Conservation (phyloP, 208 protist species). For the Acanthamoeba rhysodes region DNA sequence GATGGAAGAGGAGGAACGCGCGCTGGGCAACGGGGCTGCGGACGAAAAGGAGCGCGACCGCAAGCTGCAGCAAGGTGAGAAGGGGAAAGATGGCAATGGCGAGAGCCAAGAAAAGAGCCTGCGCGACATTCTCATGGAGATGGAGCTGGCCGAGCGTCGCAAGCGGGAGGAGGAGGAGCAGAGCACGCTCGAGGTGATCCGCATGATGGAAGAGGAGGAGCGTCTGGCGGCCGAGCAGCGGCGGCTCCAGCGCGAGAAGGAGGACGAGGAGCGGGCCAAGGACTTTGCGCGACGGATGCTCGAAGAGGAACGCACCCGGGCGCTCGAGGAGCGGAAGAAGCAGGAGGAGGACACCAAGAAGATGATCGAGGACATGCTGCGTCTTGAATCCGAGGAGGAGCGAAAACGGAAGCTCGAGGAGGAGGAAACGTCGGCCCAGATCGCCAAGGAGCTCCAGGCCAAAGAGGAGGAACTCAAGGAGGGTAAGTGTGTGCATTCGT, state of each 20-base stretch:
- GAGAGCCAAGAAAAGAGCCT: constrained; percentile 40
- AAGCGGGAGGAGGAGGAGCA: constrained; percentile 22
- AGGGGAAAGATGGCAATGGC: neutral
- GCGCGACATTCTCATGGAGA: neutral
- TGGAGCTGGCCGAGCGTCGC: constrained; percentile 24
- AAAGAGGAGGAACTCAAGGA: constrained; percentile 70
- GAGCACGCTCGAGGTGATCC: constrained; percentile 20
- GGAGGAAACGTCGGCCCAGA: constrained; percentile 22
- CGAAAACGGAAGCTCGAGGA: neutral
- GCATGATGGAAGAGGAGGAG: constrained; percentile 45
- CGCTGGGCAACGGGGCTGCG: neutral
- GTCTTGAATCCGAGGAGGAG: constrained; percentile 26
- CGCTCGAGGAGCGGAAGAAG: neutral
- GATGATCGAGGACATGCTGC: constrained; percentile 58
- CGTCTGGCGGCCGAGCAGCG: neutral
- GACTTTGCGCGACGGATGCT: constrained; percentile 24
- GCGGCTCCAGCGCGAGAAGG: constrained; percentile 11
- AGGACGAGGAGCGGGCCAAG: constrained; percentile 43
- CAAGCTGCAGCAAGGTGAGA: neutral
- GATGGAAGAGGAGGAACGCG: constrained; percentile 9
- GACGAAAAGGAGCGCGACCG: neutral
- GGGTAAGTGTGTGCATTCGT: neutral
- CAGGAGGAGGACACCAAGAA: constrained; percentile 6
- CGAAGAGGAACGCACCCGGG: constrained; percentile 11
- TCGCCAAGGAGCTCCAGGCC: constrained; percentile 56